phyloP scores from a whole-genome alignment of 495 filamentous ascomycete species.

The Talaromyces proteolyticus region DNA sequence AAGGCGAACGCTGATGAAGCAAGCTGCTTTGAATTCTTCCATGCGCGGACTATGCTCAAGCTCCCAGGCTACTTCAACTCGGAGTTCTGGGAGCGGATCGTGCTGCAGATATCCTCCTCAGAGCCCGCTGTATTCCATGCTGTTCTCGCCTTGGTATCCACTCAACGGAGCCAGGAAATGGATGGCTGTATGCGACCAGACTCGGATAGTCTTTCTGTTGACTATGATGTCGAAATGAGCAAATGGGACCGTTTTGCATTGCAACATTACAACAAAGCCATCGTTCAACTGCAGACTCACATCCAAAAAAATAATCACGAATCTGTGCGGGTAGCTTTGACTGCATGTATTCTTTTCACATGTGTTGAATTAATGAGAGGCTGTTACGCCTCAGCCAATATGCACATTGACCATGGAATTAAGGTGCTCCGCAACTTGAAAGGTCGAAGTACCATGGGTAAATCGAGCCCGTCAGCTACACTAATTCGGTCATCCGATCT shows the following conservation, averaged over 20 bases:
- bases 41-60: slow-evolving; percentile 49
- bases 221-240: slow-evolving; percentile 22
- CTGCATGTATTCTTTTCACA: slow-evolving; percentile 9
- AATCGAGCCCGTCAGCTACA: neutral
- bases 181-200: neutral
- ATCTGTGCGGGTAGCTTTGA: slow-evolving; percentile 3
- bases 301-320: neutral
- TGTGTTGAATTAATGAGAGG: slow-evolving; percentile 11
- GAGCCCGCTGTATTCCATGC: slow-evolving; percentile 8
- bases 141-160: slow-evolving; percentile 6
- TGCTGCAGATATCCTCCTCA: slow-evolving; percentile 6
- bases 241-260: slow-evolving; percentile 8
- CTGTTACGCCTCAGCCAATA: slow-evolving; percentile 26
- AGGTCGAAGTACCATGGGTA: neutral
- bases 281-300: slow-evolving; percentile 1
- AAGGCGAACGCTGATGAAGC: neutral
- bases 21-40: slow-evolving; percentile 54
- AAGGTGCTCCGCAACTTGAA: slow-evolving; percentile 1
- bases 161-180: slow-evolving; percentile 3
- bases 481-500: neutral
- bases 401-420: slow-evolving; percentile 39
- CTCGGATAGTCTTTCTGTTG: neutral
- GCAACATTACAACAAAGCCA: slow-evolving; percentile 10
- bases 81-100: slow-evolving; percentile 17
- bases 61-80: slow-evolving; percentile 60